Conservation (phyloP, 345 rosid species). For the Eucalyptus coolabah region DNA sequence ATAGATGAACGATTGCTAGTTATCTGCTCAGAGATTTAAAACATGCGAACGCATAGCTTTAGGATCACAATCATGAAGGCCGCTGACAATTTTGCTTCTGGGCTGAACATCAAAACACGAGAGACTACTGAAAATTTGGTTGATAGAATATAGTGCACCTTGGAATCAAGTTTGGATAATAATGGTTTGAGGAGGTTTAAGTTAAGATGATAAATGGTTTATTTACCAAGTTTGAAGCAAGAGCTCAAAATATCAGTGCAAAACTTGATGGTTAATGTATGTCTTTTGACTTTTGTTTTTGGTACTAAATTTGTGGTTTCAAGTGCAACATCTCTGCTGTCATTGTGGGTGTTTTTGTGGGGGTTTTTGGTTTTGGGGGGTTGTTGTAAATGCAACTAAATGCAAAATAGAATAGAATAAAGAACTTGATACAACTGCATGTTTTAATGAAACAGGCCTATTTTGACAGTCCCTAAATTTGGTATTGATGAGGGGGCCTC, state of each 20-base stretch:
- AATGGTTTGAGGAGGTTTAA: neutral
- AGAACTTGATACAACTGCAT: neutral
- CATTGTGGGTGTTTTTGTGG: too few relatives aligned
- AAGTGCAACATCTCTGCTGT: neutral
- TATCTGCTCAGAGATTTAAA: neutral
- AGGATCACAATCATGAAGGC: neutral
- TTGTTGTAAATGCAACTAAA: neutral
- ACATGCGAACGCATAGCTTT: neutral
- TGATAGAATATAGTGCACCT: neutral
- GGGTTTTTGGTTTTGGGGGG: too few relatives aligned
- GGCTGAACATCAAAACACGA: neutral
- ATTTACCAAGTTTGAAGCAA: neutral
- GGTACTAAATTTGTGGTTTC: neutral
- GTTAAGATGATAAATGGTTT: neutral
- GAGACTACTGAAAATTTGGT: neutral
- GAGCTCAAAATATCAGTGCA: neutral
- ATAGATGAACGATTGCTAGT: neutral
- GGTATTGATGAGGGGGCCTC: constrained; percentile 61
- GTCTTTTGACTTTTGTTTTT: neutral
- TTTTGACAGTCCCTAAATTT: constrained; percentile 74
- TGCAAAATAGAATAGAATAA: too few relatives aligned
- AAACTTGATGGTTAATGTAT: neutral
- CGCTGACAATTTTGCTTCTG: neutral
- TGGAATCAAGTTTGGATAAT: neutral
- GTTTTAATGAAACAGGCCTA: constrained; percentile 43